A percentile compares a stretch with the other conserved stretches of the same genome.
Evolutionary conservation across 75 land plant species (phyloP).

Genomic region (Cryptomeria japonica): DNA sequence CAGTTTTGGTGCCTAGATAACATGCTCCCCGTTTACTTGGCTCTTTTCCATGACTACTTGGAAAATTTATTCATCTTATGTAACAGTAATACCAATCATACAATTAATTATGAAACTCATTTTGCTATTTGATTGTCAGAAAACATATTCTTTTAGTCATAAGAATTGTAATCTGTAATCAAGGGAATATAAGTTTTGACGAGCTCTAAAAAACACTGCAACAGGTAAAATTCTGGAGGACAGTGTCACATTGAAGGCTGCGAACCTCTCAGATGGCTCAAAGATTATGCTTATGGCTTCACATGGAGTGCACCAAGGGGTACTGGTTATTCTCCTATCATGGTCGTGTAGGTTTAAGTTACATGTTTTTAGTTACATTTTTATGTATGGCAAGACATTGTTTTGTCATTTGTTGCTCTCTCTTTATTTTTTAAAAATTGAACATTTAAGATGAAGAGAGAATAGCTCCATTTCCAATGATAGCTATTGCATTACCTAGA

Average conservation of each 20-base stretch:
- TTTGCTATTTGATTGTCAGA: neutral
- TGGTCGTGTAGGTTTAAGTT: neutral
- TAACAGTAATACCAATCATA: neutral
- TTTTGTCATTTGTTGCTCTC: neutral
- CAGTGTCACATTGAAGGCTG: slow-evolving; percentile 30
- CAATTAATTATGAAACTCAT: neutral
- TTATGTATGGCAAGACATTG: neutral
- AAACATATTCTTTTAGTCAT: neutral
- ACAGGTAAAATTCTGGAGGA: slow-evolving; percentile 71
- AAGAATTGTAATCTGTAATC: neutral
- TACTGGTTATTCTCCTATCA: slow-evolving; percentile 20
- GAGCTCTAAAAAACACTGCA: neutral
- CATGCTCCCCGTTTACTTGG: neutral
- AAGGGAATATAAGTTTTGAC: neutral
- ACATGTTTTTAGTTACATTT: neutral
- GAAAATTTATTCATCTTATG: neutral
- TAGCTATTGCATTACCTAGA: too few relatives aligned
- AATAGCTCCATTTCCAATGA: neutral
- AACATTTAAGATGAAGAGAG: neutral
- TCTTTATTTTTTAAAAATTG: neutral
- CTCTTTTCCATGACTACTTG: neutral
- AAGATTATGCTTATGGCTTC: slow-evolving; percentile 90
- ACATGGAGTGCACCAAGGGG: slow-evolving; percentile 91
- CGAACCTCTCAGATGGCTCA: slow-evolving; percentile 56
- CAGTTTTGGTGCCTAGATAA: neutral